Base-by-base conservation (phyloP, 2,329 filamentous ascomycete genomes). In the Aspergillus ochraceus region DNA sequence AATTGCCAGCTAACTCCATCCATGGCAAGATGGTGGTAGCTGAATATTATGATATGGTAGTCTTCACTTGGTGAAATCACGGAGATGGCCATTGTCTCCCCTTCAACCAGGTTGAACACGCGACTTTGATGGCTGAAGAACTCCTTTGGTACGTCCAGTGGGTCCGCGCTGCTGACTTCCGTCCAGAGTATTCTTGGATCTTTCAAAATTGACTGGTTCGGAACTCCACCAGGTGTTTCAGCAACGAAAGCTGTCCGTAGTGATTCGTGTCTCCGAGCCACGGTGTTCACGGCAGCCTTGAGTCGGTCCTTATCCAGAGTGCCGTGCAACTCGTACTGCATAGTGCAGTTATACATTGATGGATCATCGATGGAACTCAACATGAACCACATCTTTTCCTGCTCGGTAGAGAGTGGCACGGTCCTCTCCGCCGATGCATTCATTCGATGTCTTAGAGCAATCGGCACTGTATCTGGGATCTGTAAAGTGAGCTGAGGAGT, bases 21-120 rank as follows among this genome's bases (percentile, higher is more conserved):
- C 57, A 58, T 54, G 20, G 46, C 53, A 49, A 54, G 54, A 54
- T 59, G 52, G 20, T 61, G 20, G 29, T 54, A 45, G 26, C 54
- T 39, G 57, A 54, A 55, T 39, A 59, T 19, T 29, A 54, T 47
- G 46, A 55, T 52, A 55, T 65, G 32, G 49, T 61, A 24, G 20
- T 20, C 45, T 20, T 47, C 45, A 10, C 45, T 24, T 2, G 20
- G 45, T 47, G 19, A 11, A 10, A 47, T 20, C 6, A 20, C 22
- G 2, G 19, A 47, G 19, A 20, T 14, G 2, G 19, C 19, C 45
- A 47, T 47, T 9, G 10, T 24, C 45, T 47, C 45, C 3, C 22
- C 22, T 47, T 47, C 45, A 19, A 42, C 36, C 17, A 42, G 36
- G 17, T 42, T 42, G 36, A 42, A 42, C 17, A 42, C 14, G 17